Evolutionary conservation across 2,329 filamentous ascomycete genomes (phyloP).

Genomic region (Sphaerulina vaccinii): DNA sequence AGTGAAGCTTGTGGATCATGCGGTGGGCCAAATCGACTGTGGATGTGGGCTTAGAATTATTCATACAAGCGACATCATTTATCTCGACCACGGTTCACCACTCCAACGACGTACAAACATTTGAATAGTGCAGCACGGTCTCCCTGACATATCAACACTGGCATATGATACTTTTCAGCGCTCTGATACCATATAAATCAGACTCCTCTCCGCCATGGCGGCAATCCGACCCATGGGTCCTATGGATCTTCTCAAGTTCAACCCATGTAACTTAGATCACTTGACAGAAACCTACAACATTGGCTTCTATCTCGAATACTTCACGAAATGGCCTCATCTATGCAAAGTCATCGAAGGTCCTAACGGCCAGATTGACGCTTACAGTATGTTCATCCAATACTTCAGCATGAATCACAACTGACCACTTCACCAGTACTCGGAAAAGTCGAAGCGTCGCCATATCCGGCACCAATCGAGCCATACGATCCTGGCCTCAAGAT

Average conservation of each 20-base stretch:
- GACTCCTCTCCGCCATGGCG: constrained; percentile 20
- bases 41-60: too few relatives aligned
- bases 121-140: too few relatives aligned
- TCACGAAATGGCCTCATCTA: constrained; percentile 91
- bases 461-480: constrained; percentile 68
- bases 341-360: constrained; percentile 89
- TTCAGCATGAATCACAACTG: too few relatives aligned
- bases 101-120: too few relatives aligned
- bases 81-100: too few relatives aligned
- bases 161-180: too few relatives aligned
- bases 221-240: constrained; percentile 80
- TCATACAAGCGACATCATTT: too few relatives aligned
- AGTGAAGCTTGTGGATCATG: too few relatives aligned
- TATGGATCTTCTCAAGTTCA: constrained; percentile 82
- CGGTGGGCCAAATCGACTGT: too few relatives aligned
- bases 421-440: constrained; percentile 99
- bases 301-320: constrained; percentile 92
- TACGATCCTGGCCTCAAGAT: constrained; percentile 58
- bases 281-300: constrained; percentile 98
- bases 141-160: too few relatives aligned
- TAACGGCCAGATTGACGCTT: constrained; percentile 86
- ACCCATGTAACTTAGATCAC: constrained; percentile 91
- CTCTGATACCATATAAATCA: too few relatives aligned
- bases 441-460: constrained; percentile 81
- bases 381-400: too few relatives aligned